Evolutionary conservation across 176 grass and related monocot species (phyloP).

Genomic region (Rhipidocladum racemiflorum): DNA sequence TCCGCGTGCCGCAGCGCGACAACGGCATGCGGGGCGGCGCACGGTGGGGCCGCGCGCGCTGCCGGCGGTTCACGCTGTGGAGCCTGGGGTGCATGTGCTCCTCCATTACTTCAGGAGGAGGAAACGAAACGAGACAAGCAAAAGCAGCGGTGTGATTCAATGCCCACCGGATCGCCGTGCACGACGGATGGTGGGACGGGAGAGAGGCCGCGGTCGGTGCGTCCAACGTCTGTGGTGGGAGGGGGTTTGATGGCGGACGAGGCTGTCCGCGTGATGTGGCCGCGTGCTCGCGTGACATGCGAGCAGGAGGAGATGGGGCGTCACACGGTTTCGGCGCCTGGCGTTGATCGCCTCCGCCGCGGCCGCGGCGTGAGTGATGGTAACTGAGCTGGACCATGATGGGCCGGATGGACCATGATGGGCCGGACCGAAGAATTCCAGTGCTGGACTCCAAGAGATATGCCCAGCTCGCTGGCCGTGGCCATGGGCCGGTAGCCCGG

Average conservation of each 20-base stretch:
- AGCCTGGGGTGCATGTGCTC: neutral
- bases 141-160: neutral
- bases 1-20: neutral
- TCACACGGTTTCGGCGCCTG: neutral
- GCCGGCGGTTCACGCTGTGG: conserved; percentile 36
- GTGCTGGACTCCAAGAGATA: neutral
- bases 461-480: neutral
- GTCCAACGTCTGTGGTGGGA: neutral
- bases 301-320: neutral
- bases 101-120: neutral
- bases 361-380: no score
- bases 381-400: neutral
- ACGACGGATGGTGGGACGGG: neutral
- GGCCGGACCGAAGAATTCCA: neutral
- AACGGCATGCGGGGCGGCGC: neutral
- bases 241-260: neutral
- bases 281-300: neutral
- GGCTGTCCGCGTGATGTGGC: neutral
- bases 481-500: neutral
- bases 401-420: neutral
- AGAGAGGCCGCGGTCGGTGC: neutral
- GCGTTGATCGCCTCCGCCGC: neutral
- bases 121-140: neutral
- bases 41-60: neutral
- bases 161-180: neutral